phyloP scores from a whole-genome alignment of 1,139 yeast genomes.

The Saccharomyces hybrid region DNA sequence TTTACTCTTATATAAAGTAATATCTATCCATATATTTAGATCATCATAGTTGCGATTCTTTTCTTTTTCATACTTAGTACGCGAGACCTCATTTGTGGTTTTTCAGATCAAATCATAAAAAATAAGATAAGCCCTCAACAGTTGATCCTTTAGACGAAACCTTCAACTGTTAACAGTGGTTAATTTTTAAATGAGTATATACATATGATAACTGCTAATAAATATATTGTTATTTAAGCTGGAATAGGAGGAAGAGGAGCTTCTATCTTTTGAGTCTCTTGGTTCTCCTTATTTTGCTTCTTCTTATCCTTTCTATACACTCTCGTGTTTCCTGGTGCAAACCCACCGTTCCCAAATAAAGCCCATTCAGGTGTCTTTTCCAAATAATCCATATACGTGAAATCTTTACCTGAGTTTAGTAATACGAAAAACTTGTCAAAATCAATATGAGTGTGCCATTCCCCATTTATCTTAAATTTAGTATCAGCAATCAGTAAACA shows the following conservation, averaged over 20 bases:
- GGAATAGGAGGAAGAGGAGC: not conserved
- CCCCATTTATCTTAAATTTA: constrained; percentile 59
- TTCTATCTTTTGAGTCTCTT: not conserved
- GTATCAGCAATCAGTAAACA: constrained; percentile 78
- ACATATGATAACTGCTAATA: not conserved
- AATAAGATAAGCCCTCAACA: not conserved
- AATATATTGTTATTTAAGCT: not conserved
- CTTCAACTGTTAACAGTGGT: not conserved
- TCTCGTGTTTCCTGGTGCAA: constrained; percentile 75
- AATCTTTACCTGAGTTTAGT: constrained; percentile 53
- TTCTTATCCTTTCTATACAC: constrained; percentile 61
- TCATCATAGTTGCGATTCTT: not conserved
- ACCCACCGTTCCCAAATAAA: constrained; percentile 85
- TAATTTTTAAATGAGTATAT: not conserved
- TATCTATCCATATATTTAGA: not conserved
- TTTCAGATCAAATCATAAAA: not conserved
- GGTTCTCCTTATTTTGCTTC: constrained; percentile 2
- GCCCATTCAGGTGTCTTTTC: constrained; percentile 88
- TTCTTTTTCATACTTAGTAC: not conserved
- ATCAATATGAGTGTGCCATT: constrained; percentile 87
- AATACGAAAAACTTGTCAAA: constrained; percentile 70
- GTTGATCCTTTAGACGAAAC: not conserved
- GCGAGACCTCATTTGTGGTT: not conserved
- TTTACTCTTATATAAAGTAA: not conserved
- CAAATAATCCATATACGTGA: constrained; percentile 73